Base-by-base conservation (phyloP, 164 flowering plant genomes). In the Magnolia changhungtana region DNA sequence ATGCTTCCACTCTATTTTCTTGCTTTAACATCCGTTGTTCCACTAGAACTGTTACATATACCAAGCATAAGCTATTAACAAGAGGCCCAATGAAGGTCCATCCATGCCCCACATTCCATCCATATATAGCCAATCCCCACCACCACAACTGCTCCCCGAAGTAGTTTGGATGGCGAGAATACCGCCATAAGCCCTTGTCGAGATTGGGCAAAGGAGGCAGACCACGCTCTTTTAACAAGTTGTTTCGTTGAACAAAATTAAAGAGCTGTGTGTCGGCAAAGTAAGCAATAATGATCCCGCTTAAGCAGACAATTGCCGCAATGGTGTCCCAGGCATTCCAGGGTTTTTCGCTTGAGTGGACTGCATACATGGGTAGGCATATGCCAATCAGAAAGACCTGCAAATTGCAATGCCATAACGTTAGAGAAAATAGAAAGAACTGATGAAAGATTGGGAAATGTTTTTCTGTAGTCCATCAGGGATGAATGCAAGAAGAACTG, bases 61-160 rank as follows among this genome's bases (percentile, higher is more conserved):
- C 97, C 79, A 95, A 85, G 77, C 95, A 90, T 81, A 89, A 18
- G 29, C 83, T 88, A 73, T 95, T 95, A 49, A 90, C 50, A 3
- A 95, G 82, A 0, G 98, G 75, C 4, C 99, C 99, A 63, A 91
- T 21, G 72, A 86, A 85, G 11, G 90, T 84, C 99, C 99, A 95
- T 19, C 93, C 91, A 23, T 81, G 78, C 31, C 91, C 99, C 18
- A 92, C 82, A 80, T 85, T 92, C 92, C 96, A 93, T 18, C 88
- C 91, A 77, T 89, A 91, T 24, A 93, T 72, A 29, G 75, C 92
- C 63, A 95, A 79, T 59, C 99, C 99, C 99, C 99, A 95, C 98
- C 99, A 95, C 99, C 99, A 95, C 71, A 95, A 76, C 78, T 93
- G 99, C 90, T 95, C 99, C 19, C 99, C 99, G 67, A 95, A 87